Base-by-base conservation (phyloP, 495 filamentous ascomycete genomes). In the Trichoderma reesei region DNA sequence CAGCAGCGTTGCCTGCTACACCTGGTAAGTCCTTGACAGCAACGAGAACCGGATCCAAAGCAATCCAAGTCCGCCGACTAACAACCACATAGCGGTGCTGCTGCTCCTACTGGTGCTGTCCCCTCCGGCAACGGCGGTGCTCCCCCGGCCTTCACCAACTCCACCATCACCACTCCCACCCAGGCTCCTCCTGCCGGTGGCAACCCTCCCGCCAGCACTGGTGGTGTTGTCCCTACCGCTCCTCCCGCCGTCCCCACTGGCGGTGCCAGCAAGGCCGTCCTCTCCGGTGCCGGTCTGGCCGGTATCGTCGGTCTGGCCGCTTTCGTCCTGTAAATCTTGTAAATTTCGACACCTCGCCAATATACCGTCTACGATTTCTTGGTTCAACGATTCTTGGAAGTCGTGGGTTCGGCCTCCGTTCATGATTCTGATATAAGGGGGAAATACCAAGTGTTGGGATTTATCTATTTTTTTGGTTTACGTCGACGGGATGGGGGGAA, bases 231-330 rank as follows among this genome's bases (percentile, higher is more conserved):
- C 16, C 65, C 76, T 63, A 59, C 70, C 38, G 41, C 71, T 67
- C 69, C 73, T 41, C 68, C 67, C 41, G 63, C 70, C 65, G 70
- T 81, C 73, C 79, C 83, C 67, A 81, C 85, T 69, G 83, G 84
- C 70, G 84, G 84, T 66, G 87, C 82, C 76, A 83, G 82, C 72
- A 85, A 79, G 74, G 82, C 86, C 67, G 86, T 83, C 72, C 75
- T 88, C 69, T 86, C 86, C 64, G 87, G 86, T 70, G 87, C 82
- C 69, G 86, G 80, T 75, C 85, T 91, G 66, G 89, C 86, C 69
- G 87, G 83, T 77, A 77, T 92, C 70, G 83, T 91, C 77, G 90
- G 86, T 76, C 72, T 86, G 68, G 87, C 83, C 70, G 90, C 87
- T 72, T 83, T 85, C 76, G 71, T 89, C 72, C 84, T 92, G 81